Conservation (phyloP, 306 rosid genomes). For the Glycyrrhiza uralensis region DNA sequence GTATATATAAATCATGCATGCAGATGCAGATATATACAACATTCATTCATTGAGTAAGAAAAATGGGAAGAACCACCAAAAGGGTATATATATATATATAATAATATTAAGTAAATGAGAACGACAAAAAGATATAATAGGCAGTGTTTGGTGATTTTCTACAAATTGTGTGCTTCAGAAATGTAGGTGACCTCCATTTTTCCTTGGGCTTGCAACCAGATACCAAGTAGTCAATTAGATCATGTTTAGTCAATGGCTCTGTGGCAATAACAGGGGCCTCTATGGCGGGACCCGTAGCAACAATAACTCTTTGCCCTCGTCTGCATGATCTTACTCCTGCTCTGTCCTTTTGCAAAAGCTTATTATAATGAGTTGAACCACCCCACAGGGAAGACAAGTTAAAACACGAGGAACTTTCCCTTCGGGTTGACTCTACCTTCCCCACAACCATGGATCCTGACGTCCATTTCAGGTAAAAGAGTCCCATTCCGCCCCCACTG, state of each 20-base stretch:
- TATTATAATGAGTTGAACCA: neutral
- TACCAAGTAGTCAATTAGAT: conserved; percentile 18
- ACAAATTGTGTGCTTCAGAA: too few relatives aligned
- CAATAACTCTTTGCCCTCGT: conserved; percentile 8
- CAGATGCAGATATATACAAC: too few relatives aligned
- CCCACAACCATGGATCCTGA: conserved; percentile 13
- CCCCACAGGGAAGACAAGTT: neutral
- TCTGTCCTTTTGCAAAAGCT: neutral
- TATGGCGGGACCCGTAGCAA: conserved; percentile 33
- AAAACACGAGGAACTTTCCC: neutral
- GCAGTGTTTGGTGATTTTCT: neutral
- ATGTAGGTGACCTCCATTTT: conserved; percentile 24
- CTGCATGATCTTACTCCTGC: neutral
- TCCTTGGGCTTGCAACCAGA: conserved; percentile 40
- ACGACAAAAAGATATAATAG: too few relatives aligned
- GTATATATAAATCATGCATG: too few relatives aligned
- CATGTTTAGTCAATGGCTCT: conserved; percentile 26
- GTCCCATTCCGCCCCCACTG: conserved; percentile 4
- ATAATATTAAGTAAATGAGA: too few relatives aligned
- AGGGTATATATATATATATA: too few relatives aligned
- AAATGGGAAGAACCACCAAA: too few relatives aligned
- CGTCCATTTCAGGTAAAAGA: neutral
- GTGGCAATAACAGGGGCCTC: conserved; percentile 14
- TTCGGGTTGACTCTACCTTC: neutral
- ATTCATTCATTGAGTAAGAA: too few relatives aligned